phyloP scores from a whole-genome alignment of 2,329 filamentous ascomycete genomes.

The Phyllosticta citriasiana region DNA sequence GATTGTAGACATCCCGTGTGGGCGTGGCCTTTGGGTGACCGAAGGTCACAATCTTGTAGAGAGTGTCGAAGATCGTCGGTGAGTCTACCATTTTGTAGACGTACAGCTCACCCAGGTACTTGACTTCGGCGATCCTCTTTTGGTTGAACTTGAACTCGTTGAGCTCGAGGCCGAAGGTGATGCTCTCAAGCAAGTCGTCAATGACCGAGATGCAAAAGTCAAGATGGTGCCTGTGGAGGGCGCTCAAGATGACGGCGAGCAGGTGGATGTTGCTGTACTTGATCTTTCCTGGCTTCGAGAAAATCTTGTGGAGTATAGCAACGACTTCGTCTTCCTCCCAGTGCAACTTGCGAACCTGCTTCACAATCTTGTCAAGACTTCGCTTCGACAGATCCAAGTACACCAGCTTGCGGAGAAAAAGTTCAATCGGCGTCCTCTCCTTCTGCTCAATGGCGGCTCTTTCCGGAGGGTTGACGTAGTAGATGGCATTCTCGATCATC shows the following conservation, averaged over 20 bases:
- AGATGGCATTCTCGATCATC: constrained; percentile 96
- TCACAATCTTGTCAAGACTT: constrained; percentile 86
- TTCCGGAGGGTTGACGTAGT: constrained; percentile 93
- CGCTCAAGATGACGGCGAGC: constrained; percentile 78
- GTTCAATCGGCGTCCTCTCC: constrained; percentile 83
- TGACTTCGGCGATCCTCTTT: constrained; percentile 86
- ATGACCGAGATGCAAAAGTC: constrained; percentile 86
- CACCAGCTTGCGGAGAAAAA: constrained; percentile 85
- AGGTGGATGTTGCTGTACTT: constrained; percentile 96
- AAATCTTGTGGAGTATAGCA: constrained; percentile 73
- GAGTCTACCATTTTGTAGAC: constrained; percentile 97
- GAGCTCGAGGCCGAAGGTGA: constrained; percentile 78
- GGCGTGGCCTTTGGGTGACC: constrained; percentile 78
- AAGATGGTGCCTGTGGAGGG: constrained; percentile 84
- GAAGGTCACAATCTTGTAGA: constrained; percentile 91
- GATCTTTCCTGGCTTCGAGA: constrained; percentile 92
- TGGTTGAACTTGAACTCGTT: constrained; percentile 99
- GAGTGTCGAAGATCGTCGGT: constrained; percentile 83
- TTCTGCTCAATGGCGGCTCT: constrained; percentile 93
- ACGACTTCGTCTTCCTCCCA: constrained; percentile 93
- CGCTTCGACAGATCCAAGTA: constrained; percentile 92
- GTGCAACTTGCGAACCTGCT: constrained; percentile 88
- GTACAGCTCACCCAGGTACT: constrained; percentile 92
- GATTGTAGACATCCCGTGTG: constrained; percentile 63
- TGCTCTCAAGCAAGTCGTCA: constrained; percentile 81